Base-by-base conservation (phyloP, 1,139 yeast species). In the Arxiozyma bovina region DNA sequence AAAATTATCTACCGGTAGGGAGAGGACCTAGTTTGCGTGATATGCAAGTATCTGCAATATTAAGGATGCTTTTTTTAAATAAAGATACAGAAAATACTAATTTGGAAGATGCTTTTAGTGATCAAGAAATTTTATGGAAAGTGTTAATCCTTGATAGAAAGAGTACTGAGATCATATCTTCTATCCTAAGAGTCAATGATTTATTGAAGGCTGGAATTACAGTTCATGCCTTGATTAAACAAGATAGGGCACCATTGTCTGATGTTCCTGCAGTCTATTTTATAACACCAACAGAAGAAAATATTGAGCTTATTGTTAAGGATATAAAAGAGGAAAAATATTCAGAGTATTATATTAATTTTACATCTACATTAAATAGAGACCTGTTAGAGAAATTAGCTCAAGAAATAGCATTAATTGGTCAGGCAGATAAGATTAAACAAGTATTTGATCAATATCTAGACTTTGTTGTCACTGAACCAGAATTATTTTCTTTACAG, bases 181-280 rank as follows among this genome's bases (percentile, higher is more conserved):
- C 96, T 9, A 94, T 93, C 11, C 72, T 94, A 57, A 77, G 98
- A 57, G 96, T 93, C 57, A 90, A 89, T 65, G 99, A 94, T 68
- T 75, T 93, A 62, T 77, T 91, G 64, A 81, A 85, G 57, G 87
- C 89, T 64, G 98, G 98, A 6, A 83, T 93, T 55, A 93, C 99
- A 0, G 86, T 90, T 61, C 98, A 93, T 69, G 77, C 93, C 58
- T 72, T 86, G 55, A 81, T 91, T 54, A 76, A 77, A 55, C 76
- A 87, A 51, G 80, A 80, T 55, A 75, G 99, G 59, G 80, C 91
- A 25, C 80, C 93, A 1, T 77, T 93, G 54, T 89, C 96, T 1
- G 99, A 93, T 64, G 98, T 91, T 9, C 96, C 98, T 0, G 99
- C 83, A 3, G 82, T 94, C 50, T 93, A 94, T 71, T 91, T 94